Percentiles rank a stretch among this genome's conserved stretches.
phyloP scores from a whole-genome alignment of 2,329 filamentous ascomycete species.

The Ascochyta clinopodiicola region DNA sequence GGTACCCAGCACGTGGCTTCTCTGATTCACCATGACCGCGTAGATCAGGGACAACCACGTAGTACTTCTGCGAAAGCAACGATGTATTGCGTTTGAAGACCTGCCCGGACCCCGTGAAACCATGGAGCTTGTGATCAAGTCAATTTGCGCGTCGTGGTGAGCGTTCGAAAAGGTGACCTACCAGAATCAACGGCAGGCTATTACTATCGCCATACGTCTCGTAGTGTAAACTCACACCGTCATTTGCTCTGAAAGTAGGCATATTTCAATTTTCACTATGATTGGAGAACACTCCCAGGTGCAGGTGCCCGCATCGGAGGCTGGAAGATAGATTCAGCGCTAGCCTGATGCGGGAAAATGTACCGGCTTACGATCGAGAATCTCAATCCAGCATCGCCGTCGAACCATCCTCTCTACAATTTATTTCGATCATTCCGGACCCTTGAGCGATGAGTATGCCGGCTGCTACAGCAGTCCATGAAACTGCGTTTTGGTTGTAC shows the following conservation, averaged over 20 bases:
- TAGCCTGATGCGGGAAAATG: not conserved
- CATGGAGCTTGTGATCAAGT: conserved; percentile 28
- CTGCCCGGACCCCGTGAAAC: conserved; percentile 34
- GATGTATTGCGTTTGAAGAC: conserved; percentile 29
- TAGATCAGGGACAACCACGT: conserved; percentile 29
- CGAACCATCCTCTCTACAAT: too few species aligned
- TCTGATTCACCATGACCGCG: conserved; percentile 36
- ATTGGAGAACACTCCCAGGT: not conserved
- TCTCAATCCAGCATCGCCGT: not conserved
- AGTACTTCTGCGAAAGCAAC: conserved; percentile 12
- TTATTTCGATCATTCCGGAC: too few species aligned
- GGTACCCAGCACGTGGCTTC: conserved; percentile 34
- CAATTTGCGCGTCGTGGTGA: not conserved
- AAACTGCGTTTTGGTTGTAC: too few species aligned
- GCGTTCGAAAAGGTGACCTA: not conserved
- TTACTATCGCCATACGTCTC: conserved; percentile 15
- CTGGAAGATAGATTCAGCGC: not conserved
- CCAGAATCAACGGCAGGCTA: conserved; percentile 22
- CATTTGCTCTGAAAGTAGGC: conserved; percentile 25
- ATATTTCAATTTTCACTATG: conserved; percentile 3
- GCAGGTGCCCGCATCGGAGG: not conserved
- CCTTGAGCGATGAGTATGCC: too few species aligned
- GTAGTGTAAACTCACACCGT: conserved; percentile 22
- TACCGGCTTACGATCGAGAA: not conserved
- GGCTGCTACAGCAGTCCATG: too few species aligned